Evolutionary conservation across 345 rosid species (phyloP).

Genomic region (Citrus trifoliata): DNA sequence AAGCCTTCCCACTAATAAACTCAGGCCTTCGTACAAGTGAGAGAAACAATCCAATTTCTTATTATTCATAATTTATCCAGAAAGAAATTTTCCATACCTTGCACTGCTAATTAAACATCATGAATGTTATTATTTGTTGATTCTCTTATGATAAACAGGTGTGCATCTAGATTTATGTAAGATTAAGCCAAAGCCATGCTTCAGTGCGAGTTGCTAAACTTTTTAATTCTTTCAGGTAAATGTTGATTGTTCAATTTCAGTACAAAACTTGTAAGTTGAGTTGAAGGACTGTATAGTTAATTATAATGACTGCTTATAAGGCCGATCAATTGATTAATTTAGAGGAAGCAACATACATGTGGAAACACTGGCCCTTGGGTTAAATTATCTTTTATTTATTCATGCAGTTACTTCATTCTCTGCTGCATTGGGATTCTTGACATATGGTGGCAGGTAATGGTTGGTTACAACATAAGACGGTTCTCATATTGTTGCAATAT

Average conservation of each 20-base stretch:
- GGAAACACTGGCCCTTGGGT: neutral
- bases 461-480: neutral
- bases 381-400: neutral
- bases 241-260: neutral
- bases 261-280: neutral
- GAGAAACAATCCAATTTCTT: neutral
- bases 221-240: slow-evolving; percentile 50
- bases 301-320: neutral
- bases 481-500: neutral
- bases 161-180: slow-evolving; percentile 45
- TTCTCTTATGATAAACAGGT: slow-evolving; percentile 23
- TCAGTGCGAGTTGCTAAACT: slow-evolving; percentile 34
- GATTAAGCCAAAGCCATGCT: slow-evolving; percentile 22
- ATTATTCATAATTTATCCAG: neutral
- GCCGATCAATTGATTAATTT: neutral
- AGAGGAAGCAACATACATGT: neutral
- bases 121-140: neutral
- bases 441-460: slow-evolving; percentile 80
- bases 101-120: neutral
- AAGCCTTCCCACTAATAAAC: slow-evolving; percentile 49
- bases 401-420: slow-evolving; percentile 59
- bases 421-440: slow-evolving; percentile 69
- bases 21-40: slow-evolving; percentile 53
- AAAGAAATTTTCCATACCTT: neutral
- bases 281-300: neutral